Base-by-base conservation (phyloP, 139 green algal genomes). In the Micractinium conductrix region DNA sequence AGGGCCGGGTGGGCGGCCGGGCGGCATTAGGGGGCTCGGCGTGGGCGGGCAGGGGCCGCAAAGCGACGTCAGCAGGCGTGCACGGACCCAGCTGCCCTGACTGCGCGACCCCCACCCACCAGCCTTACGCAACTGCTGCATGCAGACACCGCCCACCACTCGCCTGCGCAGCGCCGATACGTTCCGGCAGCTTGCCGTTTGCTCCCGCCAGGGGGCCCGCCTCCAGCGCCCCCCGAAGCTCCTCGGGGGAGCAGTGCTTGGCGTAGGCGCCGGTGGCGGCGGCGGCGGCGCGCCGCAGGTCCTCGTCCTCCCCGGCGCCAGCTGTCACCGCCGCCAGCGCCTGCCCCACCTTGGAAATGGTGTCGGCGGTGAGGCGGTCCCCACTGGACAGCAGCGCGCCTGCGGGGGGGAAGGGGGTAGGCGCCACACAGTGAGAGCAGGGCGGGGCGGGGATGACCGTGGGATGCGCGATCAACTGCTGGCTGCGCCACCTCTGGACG, bases 331-430 rank as follows among this genome's bases (percentile, higher is more conserved):
- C 44, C 60, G 71, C 38, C 43, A 93, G 40, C 24, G 74, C 75
- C n/a, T 68, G 78, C 17, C 83, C 89, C 30, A 95, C 86, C n/a
- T 84, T 92, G 76, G 80, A 76, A 40, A 97, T 48, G 10, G 93
- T 90, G 1, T 89, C 53, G 22, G 89, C 69, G 0, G 65, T 83
- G 17, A 97, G 84, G 22, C 90, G 89, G 21, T 90, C 88, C 12
- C 95, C 95, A 44, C 78, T 89, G 4, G 81, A 79, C 22, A 89
- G 83, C 82, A 98, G 86, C 40, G 90, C 84, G 68, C 80, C 79
- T 76, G 79, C 79, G 33, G 28, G 10, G 1, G 2, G 10, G 55
- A n/a, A n/a, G n/a, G n/a, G n/a, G n/a, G n/a, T n/a, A n/a, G n/a
- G n/a, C n/a, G n/a, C n/a, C n/a, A n/a, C n/a, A n/a, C n/a, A n/a